Percentiles rank a stretch among this genome's conserved stretches.
phyloP scores from a whole-genome alignment of 2,329 filamentous ascomycete genomes.

The Cladosporium sp. region DNA sequence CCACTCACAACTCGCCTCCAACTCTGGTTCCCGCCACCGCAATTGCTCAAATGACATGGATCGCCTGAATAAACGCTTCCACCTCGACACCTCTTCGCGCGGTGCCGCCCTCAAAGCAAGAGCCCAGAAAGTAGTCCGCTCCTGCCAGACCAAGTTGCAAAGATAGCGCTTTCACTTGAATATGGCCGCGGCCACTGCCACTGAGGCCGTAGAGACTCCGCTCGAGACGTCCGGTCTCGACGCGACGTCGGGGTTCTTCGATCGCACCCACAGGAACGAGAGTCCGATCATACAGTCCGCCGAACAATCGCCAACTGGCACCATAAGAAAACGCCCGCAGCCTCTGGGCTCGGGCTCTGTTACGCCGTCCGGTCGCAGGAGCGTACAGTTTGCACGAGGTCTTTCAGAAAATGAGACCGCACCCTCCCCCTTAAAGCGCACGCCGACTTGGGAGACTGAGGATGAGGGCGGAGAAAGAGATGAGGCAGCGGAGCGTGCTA shows the following conservation, averaged over 20 bases:
- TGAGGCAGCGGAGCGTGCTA: conserved; percentile 12
- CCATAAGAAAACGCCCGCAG: background rate
- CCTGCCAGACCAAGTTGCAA: conserved; percentile 8
- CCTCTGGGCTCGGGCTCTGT: conserved; percentile 2
- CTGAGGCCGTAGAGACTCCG: conserved; percentile 2
- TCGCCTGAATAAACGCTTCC: background rate
- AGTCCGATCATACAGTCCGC: background rate
- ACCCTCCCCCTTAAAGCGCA: conserved; percentile 21
- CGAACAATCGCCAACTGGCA: conserved; percentile 6
- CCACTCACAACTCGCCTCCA: background rate
- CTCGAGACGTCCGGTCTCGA: background rate
- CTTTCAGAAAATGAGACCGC: conserved; percentile 17
- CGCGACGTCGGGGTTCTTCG: conserved; percentile 4
- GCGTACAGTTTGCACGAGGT: conserved; percentile 28
- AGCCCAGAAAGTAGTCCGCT: background rate
- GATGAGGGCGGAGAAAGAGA: conserved; percentile 16
- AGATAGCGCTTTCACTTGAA: conserved; percentile 8
- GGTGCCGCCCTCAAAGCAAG: background rate
- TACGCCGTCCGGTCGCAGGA: conserved; percentile 17
- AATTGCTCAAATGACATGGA: background rate
- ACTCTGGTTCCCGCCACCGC: background rate
- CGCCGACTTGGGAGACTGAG: conserved; percentile 25
- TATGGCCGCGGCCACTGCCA: conserved; percentile 4
- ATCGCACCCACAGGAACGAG: background rate
- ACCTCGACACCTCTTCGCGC: background rate